Conservation (phyloP, 345 rosid species). For the Syzygium aromaticum region DNA sequence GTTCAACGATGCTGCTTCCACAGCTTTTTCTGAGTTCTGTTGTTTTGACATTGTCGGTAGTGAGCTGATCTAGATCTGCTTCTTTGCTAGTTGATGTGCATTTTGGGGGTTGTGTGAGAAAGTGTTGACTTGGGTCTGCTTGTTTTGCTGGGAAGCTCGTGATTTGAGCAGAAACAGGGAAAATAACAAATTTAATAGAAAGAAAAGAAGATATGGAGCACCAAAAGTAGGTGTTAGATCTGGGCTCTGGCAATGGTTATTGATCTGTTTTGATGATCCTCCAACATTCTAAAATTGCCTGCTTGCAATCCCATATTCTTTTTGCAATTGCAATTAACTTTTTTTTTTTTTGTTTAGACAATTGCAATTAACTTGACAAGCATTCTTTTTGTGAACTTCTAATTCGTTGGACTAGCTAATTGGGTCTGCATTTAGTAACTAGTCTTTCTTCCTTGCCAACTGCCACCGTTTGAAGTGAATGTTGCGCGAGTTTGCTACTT, state of each 20-base stretch:
- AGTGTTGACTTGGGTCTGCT: not conserved
- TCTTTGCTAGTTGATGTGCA: conserved; percentile 1
- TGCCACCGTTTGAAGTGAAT: too few relatives aligned
- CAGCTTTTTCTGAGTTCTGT: not conserved
- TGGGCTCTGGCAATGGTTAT: not conserved
- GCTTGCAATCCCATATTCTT: not conserved
- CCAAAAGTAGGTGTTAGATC: not conserved
- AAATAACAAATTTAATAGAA: not conserved
- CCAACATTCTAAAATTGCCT: not conserved
- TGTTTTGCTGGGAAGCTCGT: not conserved
- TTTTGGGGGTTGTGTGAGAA: not conserved
- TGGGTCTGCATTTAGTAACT: not conserved
- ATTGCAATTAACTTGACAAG: not conserved
- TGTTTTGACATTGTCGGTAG: not conserved
- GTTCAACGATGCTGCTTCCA: not conserved
- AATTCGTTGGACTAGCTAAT: not conserved
- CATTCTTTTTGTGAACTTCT: not conserved
- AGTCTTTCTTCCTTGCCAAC: not conserved
- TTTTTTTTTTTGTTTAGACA: too few relatives aligned
- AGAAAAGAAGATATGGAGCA: not conserved
- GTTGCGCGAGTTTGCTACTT: too few relatives aligned
- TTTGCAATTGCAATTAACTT: not conserved
- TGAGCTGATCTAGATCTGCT: conserved; percentile 31
- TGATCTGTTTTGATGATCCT: not conserved
- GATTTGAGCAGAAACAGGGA: not conserved